phyloP scores from a whole-genome alignment of 2,329 filamentous ascomycete genomes.

The Davidsoniella eucalypti region DNA sequence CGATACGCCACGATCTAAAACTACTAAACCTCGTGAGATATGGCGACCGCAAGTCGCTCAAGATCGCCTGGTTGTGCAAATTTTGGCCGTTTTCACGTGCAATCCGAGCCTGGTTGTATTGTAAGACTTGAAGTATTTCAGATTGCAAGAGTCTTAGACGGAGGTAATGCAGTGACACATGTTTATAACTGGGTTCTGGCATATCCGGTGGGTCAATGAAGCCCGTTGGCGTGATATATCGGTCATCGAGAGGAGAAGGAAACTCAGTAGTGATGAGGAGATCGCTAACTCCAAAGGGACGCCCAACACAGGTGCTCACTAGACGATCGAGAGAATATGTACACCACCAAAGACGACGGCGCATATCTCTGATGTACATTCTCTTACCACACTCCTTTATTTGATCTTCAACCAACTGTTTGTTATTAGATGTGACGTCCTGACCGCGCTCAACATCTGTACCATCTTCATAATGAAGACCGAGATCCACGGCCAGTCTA shows the following conservation, averaged over 20 bases:
- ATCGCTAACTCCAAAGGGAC: constrained; percentile 90
- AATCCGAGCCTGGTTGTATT: constrained; percentile 76
- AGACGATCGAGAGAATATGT: constrained; percentile 91
- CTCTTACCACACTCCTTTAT: constrained; percentile 43
- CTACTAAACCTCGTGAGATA: constrained; percentile 72
- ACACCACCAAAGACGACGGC: constrained; percentile 88
- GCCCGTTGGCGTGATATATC: constrained; percentile 67
- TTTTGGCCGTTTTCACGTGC: constrained; percentile 52
- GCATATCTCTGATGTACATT: constrained; percentile 73
- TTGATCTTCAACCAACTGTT: constrained; percentile 14
- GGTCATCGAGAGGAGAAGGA: constrained; percentile 74
- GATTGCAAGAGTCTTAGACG: constrained; percentile 77
- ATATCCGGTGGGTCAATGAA: constrained; percentile 47
- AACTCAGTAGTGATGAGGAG: constrained; percentile 93
- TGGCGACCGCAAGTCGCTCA: constrained; percentile 63
- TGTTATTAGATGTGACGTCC: constrained; percentile 17
- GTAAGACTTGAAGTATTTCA: constrained; percentile 84
- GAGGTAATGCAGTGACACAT: constrained; percentile 84
- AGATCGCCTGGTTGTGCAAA: constrained; percentile 53
- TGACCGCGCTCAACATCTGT: constrained; percentile 35
- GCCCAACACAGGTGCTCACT: constrained; percentile 81
- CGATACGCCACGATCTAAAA: constrained; percentile 73
- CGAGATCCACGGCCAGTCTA: constrained; percentile 76
- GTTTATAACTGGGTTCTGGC: constrained; percentile 65
- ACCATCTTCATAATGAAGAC: constrained; percentile 83